These are phyloP conservation scores for Mollisiaceae sp. DNA, from an alignment of 2,329 filamentous ascomycete species.

Conservation along the genomic window DNA sequence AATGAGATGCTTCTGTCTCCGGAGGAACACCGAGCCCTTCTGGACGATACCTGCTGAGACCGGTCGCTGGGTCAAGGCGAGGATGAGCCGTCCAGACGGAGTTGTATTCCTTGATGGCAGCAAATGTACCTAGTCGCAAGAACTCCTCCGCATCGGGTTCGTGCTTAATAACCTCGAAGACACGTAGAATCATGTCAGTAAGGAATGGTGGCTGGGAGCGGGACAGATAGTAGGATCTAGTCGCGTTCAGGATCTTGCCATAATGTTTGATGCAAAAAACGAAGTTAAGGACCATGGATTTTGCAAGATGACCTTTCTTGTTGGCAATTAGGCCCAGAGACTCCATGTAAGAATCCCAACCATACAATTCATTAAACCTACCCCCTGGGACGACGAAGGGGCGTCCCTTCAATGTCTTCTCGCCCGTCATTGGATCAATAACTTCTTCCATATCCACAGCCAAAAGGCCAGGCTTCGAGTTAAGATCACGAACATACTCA, in stretches of 20 bases:
- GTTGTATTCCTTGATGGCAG: slow-evolving; percentile 81
- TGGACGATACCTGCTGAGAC: slow-evolving; percentile 57
- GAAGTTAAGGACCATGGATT: slow-evolving; percentile 95
- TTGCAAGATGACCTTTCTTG: slow-evolving; percentile 84
- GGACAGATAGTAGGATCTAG: slow-evolving; percentile 91
- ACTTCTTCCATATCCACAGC: slow-evolving; percentile 87
- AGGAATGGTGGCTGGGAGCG: slow-evolving; percentile 96
- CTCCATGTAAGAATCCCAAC: slow-evolving; percentile 99
- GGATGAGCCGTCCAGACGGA: slow-evolving; percentile 46
- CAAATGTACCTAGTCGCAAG: slow-evolving; percentile 77
- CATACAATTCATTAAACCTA: slow-evolving; percentile 97
- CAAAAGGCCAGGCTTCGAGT: slow-evolving; percentile 84
- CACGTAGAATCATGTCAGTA: slow-evolving; percentile 94
- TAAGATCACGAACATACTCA: slow-evolving; percentile 81
- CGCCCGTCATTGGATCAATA: slow-evolving; percentile 67
- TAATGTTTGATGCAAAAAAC: slow-evolving; percentile 99
- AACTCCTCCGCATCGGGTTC: slow-evolving; percentile 73
- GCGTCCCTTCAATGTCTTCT: slow-evolving; percentile 75
- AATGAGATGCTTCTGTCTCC: slow-evolving; percentile 61
- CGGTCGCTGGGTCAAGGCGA: slow-evolving; percentile 54
- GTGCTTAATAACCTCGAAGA: slow-evolving; percentile 88
- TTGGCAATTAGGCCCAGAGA: slow-evolving; percentile 87
- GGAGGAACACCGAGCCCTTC: slow-evolving; percentile 59
- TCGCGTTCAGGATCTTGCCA: slow-evolving; percentile 97
- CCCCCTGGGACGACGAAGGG: slow-evolving; percentile 98